A percentile compares a stretch with the other conserved stretches of the same genome.
Evolutionary conservation across 768 basidiomycete species (phyloP).

Genomic region (Lentinula detonsa): DNA sequence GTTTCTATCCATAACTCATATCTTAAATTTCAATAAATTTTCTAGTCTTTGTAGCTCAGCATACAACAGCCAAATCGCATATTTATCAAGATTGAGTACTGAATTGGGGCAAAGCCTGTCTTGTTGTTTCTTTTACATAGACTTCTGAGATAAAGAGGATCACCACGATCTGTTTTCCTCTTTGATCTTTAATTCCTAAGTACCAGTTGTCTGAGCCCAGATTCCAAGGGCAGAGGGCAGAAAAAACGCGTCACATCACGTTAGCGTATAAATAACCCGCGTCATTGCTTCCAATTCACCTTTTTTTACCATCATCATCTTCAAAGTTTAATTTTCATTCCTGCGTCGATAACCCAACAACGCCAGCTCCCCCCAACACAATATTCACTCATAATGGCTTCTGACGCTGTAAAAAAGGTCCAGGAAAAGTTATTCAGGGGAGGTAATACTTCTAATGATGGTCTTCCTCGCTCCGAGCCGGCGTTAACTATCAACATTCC

Average conservation of each 20-base stretch:
- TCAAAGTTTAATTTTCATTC: neutral
- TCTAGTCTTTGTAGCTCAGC: too few species aligned
- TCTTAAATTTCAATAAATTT: neutral
- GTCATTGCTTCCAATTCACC: neutral
- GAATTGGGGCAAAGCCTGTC: too few species aligned
- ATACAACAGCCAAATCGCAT: too few species aligned
- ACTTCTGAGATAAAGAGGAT: too few species aligned
- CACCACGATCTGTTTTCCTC: too few species aligned
- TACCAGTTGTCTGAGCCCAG: too few species aligned
- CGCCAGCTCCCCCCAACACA: neutral
- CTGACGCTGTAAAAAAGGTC: slow-evolving; percentile 46
- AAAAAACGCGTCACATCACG: neutral
- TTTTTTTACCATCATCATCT: neutral
- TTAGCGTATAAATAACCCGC: neutral
- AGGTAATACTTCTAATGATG: slow-evolving; percentile 22
- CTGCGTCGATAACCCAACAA: neutral
- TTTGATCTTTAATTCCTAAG: too few species aligned
- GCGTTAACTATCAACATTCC: slow-evolving; percentile 71
- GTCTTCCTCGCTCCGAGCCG: slow-evolving; percentile 16
- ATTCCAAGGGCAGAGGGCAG: neutral
- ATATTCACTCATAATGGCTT: slow-evolving; percentile 1
- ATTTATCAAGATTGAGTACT: too few species aligned
- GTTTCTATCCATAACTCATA: neutral
- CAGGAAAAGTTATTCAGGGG: slow-evolving; percentile 69
- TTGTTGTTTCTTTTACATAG: too few species aligned